Evolutionary conservation across 345 rosid genomes (phyloP).

Genomic region (Lagerstroemia speciosa): DNA sequence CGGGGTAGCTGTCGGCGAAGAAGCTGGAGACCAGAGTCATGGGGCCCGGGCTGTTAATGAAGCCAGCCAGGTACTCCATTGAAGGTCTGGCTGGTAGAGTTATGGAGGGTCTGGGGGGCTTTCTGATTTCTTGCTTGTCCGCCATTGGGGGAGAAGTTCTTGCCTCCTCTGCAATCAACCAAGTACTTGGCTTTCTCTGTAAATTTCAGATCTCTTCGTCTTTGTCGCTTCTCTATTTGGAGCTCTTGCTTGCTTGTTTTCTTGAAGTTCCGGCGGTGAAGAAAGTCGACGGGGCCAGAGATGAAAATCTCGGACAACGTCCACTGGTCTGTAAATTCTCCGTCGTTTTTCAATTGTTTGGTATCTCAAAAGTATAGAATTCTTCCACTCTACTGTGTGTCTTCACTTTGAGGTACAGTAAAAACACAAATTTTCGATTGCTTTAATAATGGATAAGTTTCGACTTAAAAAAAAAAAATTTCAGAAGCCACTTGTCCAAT

Average conservation of each 20-base stretch:
- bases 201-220: neutral
- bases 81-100: conserved; percentile 60
- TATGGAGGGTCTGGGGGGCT: conserved; percentile 52
- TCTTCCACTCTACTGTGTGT: too few relatives aligned
- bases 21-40: conserved; percentile 78
- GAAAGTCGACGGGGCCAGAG: neutral
- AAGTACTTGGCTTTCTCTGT: too few relatives aligned
- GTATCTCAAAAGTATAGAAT: too few relatives aligned
- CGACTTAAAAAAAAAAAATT: too few relatives aligned
- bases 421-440: too few relatives aligned
- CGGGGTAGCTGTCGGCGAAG: conserved; percentile 53
- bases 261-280: neutral
- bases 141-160: conserved; percentile 27
- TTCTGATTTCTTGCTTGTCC: conserved; percentile 27
- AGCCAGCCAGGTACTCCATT: conserved; percentile 40
- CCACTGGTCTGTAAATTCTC: too few relatives aligned
- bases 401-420: too few relatives aligned
- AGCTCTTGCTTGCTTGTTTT: neutral
- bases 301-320: neutral
- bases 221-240: neutral
- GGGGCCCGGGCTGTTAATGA: conserved; percentile 73
- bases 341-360: too few relatives aligned
- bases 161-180: neutral
- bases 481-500: conserved; percentile 1
- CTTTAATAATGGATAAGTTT: too few relatives aligned